Percentiles rank a stretch among this genome's conserved stretches.
Conservation (phyloP, 176 grass and related monocot genomes). For the Aegilops speltoides region DNA sequence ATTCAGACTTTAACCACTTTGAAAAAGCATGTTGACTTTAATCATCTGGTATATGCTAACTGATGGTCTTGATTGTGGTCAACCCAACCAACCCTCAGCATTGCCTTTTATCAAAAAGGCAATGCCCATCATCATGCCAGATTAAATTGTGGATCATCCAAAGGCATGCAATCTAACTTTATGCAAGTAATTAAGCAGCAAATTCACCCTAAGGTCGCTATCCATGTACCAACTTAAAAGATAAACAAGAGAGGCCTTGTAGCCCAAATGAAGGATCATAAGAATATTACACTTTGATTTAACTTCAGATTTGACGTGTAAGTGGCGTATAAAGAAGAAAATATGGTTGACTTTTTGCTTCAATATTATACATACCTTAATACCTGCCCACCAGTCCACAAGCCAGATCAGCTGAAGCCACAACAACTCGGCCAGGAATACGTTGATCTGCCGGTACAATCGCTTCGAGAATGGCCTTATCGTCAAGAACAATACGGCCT, state of each 20-base stretch:
- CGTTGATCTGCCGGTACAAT: slow-evolving; percentile 68
- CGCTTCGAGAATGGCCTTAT: slow-evolving; percentile 83
- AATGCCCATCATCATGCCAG: background rate
- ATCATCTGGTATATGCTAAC: slow-evolving; percentile 20
- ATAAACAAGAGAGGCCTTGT: background rate
- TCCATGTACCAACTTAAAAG: background rate
- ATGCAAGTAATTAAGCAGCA: background rate
- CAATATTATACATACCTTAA: slow-evolving; percentile 58
- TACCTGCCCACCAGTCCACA: slow-evolving; percentile 96
- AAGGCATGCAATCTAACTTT: background rate
- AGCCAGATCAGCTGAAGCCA: slow-evolving; percentile 97
- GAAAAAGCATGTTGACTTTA: slow-evolving; percentile 16
- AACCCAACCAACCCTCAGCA: background rate
- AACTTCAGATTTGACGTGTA: background rate
- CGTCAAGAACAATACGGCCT: slow-evolving; percentile 59
- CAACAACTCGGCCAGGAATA: slow-evolving; percentile 67
- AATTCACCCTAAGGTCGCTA: background rate
- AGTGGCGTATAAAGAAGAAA: slow-evolving; percentile 5
- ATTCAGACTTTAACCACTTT: slow-evolving; percentile 1
- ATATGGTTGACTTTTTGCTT: background rate
- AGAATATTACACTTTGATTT: background rate
- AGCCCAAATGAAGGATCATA: slow-evolving; percentile 10
- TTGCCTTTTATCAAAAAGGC: background rate
- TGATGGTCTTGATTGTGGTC: slow-evolving; percentile 7
- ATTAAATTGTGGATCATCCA: background rate